Evolutionary conservation across 495 filamentous ascomycete species (phyloP), one percentile per base, ranked within the genome.

Genomic region (Podospora bellae-mahoneyi): DNA sequence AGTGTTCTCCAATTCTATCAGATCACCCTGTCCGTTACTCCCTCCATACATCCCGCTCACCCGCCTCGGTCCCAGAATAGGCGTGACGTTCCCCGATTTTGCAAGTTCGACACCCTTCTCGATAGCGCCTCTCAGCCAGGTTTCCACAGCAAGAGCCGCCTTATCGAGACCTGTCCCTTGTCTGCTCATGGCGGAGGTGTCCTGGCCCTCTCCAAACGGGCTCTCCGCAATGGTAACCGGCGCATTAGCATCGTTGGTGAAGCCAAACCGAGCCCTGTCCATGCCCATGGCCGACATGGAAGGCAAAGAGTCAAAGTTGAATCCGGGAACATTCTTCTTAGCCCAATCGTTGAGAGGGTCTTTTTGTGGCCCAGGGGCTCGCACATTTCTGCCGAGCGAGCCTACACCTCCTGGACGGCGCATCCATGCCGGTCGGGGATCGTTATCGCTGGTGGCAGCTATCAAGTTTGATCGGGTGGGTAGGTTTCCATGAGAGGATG

Each of bases 401-500:
- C 93, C 93, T 5, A 97, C 93, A 34, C 91, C 91, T 15, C 93
- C 93, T 3, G 93, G 92, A 4, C 90, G 91, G 28, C 89, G 84
- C 73, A 96, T 84, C 85, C 85, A 87, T 2, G 81, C 71, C 73
- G 82, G 82, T 19, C 74, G 70, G 34, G 71, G 65, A 58, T 78
- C 74, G 13, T 74, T 72, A 10, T 58, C 73, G 62, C 64, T 73
- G 18, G 58, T 74, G 73, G 53, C 68, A 74, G 16, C 76, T 74
- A 48, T 76, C 73, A 64, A 74, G 76, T 67, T 79, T 68, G 58
- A 75, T 66, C 39, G 66, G 32, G 62, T 62, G 30, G 69, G 5
- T n/a, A 27, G 60, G 73, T 57, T 64, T 71, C 73, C n/a, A 70
- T 59, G 9, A 28, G 20, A 16, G 66, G 72, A 56, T 66, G 59